A percentile compares a stretch with the other conserved stretches of the same genome.
Conservation (phyloP, 495 filamentous ascomycete genomes). For the Friedmanniomyces simplex region DNA sequence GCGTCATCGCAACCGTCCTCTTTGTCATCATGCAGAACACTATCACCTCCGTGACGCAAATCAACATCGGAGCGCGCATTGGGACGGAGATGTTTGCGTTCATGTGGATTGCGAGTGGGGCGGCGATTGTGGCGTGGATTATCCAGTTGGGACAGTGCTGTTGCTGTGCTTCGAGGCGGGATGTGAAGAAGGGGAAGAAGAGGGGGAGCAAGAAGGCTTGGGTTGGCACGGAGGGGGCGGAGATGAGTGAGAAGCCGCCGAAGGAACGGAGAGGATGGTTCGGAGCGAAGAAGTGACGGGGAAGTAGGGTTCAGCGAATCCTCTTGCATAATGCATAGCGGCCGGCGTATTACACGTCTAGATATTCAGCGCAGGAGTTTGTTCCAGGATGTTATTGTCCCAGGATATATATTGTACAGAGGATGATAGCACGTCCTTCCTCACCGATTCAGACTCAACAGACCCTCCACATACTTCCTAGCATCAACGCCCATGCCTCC, state of each 20-base stretch:
- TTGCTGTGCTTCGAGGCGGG: slow-evolving; percentile 52
- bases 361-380: no score
- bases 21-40: slow-evolving; percentile 67
- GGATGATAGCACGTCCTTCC: background rate
- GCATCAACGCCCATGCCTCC: slow-evolving; percentile 86
- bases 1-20: slow-evolving; percentile 69
- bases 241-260: background rate
- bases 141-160: slow-evolving; percentile 66
- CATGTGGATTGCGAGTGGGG: slow-evolving; percentile 73
- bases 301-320: background rate
- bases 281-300: background rate
- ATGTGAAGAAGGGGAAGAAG: slow-evolving; percentile 46
- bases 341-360: no score
- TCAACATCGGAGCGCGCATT: slow-evolving; percentile 66
- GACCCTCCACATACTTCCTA: slow-evolving; percentile 69
- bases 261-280: slow-evolving; percentile 1
- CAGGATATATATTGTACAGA: background rate
- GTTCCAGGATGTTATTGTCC: background rate
- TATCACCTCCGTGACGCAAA: slow-evolving; percentile 46
- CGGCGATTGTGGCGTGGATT: slow-evolving; percentile 55
- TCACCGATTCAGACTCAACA: slow-evolving; percentile 65
- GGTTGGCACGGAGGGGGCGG: background rate
- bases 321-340: background rate
- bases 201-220: slow-evolving; percentile 28
- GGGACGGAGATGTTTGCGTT: slow-evolving; percentile 68